phyloP scores from a whole-genome alignment of 257 asterid genomes.

The Nicotiana otophora region DNA sequence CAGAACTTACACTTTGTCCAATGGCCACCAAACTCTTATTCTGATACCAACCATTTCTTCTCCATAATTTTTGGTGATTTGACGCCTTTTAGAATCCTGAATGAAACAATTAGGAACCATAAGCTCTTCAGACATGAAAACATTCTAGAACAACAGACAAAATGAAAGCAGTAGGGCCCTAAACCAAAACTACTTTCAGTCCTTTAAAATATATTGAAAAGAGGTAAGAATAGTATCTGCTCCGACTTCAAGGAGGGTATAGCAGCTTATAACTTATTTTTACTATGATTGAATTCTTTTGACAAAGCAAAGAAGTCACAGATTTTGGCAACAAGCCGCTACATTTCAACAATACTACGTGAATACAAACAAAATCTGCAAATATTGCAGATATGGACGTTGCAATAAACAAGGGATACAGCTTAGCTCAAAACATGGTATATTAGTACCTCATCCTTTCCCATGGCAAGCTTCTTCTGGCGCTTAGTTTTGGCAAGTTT shows the following conservation, averaged over 20 bases:
- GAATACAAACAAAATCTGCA: neutral
- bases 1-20: constrained; percentile 36
- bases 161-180: neutral
- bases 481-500: constrained; percentile 15
- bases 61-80: constrained; percentile 23
- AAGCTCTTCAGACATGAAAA: neutral
- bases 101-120: constrained; percentile 4
- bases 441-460: constrained; percentile 36
- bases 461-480: constrained; percentile 12
- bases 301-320: neutral
- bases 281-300: neutral
- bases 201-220: neutral
- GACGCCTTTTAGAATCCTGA: constrained; percentile 26
- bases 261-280: neutral
- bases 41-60: constrained; percentile 44
- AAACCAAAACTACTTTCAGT: neutral
- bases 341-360: neutral
- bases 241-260: neutral
- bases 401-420: neutral
- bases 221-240: neutral
- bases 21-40: constrained; percentile 53
- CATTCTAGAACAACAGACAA: neutral
- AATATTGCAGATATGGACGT: neutral
- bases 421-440: neutral
- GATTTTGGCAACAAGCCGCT: neutral